These are phyloP conservation scores for Ascochyta fabae DNA, from an alignment of 2,329 filamentous ascomycete species.

Conservation along the genomic window DNA sequence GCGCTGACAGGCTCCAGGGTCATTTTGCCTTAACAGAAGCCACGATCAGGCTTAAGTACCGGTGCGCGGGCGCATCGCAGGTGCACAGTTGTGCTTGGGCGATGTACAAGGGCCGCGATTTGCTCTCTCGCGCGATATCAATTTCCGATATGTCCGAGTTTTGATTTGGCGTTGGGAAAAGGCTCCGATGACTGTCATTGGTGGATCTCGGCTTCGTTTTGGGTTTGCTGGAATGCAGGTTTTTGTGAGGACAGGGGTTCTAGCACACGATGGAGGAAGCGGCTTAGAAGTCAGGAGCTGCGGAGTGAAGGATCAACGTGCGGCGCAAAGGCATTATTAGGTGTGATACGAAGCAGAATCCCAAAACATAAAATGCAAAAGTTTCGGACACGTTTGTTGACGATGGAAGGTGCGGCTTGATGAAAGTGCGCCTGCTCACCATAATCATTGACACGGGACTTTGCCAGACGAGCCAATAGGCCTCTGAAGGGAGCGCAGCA, in stretches of 20 bases:
- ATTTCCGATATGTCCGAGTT: constrained; percentile 25
- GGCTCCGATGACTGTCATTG: constrained; percentile 11
- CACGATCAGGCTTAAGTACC: constrained; percentile 4
- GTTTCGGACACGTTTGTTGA: too few species aligned
- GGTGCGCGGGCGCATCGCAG: constrained; percentile 24
- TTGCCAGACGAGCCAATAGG: too few species aligned
- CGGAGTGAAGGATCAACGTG: background rate
- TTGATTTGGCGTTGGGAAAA: constrained; percentile 16
- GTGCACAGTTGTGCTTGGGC: background rate
- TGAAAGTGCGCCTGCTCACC: too few species aligned
- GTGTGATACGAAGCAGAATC: too few species aligned
- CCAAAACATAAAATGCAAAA: too few species aligned
- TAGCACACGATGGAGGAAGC: background rate
- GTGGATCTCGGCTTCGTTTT: constrained; percentile 4
- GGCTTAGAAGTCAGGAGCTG: background rate
- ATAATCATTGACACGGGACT: too few species aligned
- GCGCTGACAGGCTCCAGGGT: constrained; percentile 2
- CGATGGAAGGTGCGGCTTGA: too few species aligned
- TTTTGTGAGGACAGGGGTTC: constrained; percentile 22
- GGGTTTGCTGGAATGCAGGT: constrained; percentile 20
- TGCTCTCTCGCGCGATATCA: constrained; percentile 17
- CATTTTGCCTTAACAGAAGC: background rate
- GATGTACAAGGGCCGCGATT: constrained; percentile 4
- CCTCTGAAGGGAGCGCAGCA: too few species aligned
- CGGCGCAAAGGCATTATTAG: background rate